Base-by-base conservation (phyloP, 768 basidiomycete genomes). In the Podaxis sp. region DNA sequence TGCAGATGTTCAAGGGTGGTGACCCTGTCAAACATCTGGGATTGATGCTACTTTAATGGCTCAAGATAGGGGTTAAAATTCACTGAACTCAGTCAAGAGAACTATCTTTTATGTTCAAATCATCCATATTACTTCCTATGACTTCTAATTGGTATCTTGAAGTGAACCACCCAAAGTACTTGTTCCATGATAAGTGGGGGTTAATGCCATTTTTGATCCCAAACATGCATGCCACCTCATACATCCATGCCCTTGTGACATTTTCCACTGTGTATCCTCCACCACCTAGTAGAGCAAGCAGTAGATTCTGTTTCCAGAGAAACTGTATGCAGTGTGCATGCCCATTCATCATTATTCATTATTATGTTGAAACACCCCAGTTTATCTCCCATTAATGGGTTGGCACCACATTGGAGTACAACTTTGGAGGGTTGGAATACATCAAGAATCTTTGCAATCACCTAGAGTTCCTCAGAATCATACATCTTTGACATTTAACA, bases 231-330 rank as follows among this genome's bases (percentile, higher is more conserved):
- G 95, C 96, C 0, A 97, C 99, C 75, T 99, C 96, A 77, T 93
- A 96, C 30, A 95, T 89, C 96, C 96, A 99, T 38, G 90, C 86
- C 50, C 94, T 83, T 5, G 94, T 93, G 20, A 98, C 95, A 70
- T 99, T 98, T 74, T 96, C 93, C 49, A 96, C 90, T 0, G 96
- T 99, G 74, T 99, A 98, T 2, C 96, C 96, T 15, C 96, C 96
- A 1, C 96, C 96, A 30, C 96, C 96, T 3, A 99, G 84, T 40
- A 98, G 81, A 67, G 98, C 91, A 51, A 96, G 80, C 0, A 96
- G 96, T 37, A 97, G 78, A 66, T 90, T 87, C 71, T 91, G 87
- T 63, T 84, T 82, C 56, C 92, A 87, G 56, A 99, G 80, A 71
- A 91, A 98, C 64, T 89, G 85, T n/a, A 95, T 93, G 69, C 94